Percentiles rank a stretch among this genome's conserved stretches.
These are phyloP conservation scores for Paragyromitra xinjiangensis DNA, from an alignment of 495 filamentous ascomycete genomes.

Conservation along the genomic window DNA sequence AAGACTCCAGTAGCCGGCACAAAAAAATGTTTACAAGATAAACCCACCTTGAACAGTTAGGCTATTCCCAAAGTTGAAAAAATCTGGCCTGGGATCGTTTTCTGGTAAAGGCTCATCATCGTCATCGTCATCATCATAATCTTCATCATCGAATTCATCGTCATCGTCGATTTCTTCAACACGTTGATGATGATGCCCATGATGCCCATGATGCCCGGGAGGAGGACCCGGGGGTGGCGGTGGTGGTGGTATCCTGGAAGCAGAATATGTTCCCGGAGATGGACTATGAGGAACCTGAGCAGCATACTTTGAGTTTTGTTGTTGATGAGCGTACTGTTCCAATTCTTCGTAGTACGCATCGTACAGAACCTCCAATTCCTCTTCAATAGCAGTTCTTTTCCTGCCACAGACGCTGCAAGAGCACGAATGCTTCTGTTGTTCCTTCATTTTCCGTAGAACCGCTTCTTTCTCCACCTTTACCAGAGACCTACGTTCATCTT, in stretches of 20 bases:
- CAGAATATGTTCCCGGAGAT: constrained; percentile 43
- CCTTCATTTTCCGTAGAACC: constrained; percentile 98
- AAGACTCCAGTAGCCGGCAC: constrained; percentile 55
- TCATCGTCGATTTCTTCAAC: constrained; percentile 68
- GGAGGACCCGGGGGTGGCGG: constrained; percentile 55
- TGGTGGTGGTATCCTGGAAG: constrained; percentile 52
- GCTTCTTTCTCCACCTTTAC: constrained; percentile 99
- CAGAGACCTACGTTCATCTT: constrained; percentile 89
- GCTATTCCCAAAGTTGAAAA: constrained; percentile 97
- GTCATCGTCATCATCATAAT: constrained; percentile 71
- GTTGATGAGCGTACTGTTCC: constrained; percentile 94
- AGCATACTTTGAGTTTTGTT: constrained; percentile 67
- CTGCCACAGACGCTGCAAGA: constrained; percentile 97
- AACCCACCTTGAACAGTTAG: constrained; percentile 91
- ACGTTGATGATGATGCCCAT: constrained; percentile 65
- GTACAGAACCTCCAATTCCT: constrained; percentile 98
- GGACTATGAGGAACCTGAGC: constrained; percentile 55
- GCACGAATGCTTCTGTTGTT: constrained; percentile 99
- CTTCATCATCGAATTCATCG: constrained; percentile 62
- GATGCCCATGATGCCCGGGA: constrained; percentile 47
- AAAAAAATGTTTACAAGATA: constrained; percentile 58
- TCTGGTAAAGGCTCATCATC: constrained; percentile 67
- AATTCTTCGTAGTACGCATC: constrained; percentile 99
- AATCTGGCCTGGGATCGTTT: constrained; percentile 72
- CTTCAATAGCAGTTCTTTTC: constrained; percentile 96